Conservation (phyloP, 768 basidiomycete species). For the Cubamyces lactineus region DNA sequence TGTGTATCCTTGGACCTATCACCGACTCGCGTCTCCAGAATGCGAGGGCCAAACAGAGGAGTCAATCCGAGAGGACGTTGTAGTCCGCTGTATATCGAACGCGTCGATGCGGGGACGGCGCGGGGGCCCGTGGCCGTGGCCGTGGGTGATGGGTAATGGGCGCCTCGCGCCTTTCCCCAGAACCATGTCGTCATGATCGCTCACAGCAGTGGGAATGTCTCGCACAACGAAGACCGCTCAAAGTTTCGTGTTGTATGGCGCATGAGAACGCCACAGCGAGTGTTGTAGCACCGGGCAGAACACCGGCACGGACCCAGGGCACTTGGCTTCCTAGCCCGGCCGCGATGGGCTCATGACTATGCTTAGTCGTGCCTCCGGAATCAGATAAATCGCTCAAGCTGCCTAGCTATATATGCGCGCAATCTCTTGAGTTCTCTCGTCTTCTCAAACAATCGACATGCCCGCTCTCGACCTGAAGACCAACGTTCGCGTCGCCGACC, state of each 20-base stretch:
- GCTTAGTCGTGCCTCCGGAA: not conserved
- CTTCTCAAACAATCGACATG: slow-evolving; percentile 32
- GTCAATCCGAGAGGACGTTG: too few relatives aligned
- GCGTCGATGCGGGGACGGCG: not conserved
- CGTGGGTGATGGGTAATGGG: too few relatives aligned
- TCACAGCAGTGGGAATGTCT: slow-evolving; percentile 1
- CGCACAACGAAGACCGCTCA: not conserved
- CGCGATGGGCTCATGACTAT: not conserved
- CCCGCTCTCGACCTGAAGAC: slow-evolving; percentile 44
- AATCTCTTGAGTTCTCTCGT: slow-evolving; percentile 1
- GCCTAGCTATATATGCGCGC: not conserved
- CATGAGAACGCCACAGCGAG: too few relatives aligned
- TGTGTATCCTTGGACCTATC: too few relatives aligned
- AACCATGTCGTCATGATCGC: slow-evolving; percentile 7
- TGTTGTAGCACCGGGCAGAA: too few relatives aligned
- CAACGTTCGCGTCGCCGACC: slow-evolving; percentile 42
- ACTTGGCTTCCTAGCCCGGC: too few relatives aligned
- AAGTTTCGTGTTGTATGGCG: too few relatives aligned
- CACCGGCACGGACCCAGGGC: too few relatives aligned
- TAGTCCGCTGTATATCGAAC: not conserved
- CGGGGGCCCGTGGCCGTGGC: too few relatives aligned
- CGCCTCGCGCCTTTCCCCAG: slow-evolving; percentile 7
- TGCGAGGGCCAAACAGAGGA: not conserved
- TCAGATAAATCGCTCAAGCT: slow-evolving; percentile 12
- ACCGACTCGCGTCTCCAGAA: not conserved